Evolutionary conservation across 495 filamentous ascomycete genomes (phyloP), one percentile per base, ranked within the genome.

Genomic region (Hypoxylon intermedium): DNA sequence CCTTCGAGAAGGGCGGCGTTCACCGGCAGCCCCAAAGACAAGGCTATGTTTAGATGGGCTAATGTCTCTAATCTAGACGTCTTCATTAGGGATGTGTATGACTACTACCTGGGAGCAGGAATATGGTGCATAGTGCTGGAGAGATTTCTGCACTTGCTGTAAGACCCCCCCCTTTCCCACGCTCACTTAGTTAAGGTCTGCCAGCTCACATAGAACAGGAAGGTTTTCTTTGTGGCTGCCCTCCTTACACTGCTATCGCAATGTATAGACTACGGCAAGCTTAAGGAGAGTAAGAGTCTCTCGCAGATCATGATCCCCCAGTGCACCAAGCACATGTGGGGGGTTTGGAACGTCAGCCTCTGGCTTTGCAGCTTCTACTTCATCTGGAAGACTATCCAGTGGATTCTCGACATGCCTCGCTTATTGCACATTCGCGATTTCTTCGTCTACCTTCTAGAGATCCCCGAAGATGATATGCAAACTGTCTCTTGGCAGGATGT

Each of bases 401-500:
- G 87, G 62, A 53, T 93, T 33, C 69, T 89, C n/a, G 90, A 91
- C 60, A 79, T 93, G 28, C 87, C 87, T 13, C 82, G 87, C 16
- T 81, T 98, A 12, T 77, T 83, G 61, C 80, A 90, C 24, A 85
- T 96, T 73, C 91, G 92, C 65, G 87, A 94, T 72, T 98, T 98
- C 73, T 98, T 91, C 73, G 74, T 84, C 34, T 84, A 97, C 67
- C 81, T 97, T 5, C 83, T 98, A 12, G 87, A 88, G 24, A 88
- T 98, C 26, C 89, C 90, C 1, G 95, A 98, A 64, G 77, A 84
- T 16, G 95, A 98, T 58, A 95, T 98, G 68, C 95, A 98, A 74
- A 97, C 93, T 0, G 88, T 98, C 26, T 91, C 92, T 6, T 98
- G 94, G 94, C 92, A 97, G 70, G 89, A 95, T 56, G 83, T 98